Conservation (phyloP, 768 basidiomycete genomes). For the Leccinum longicurvipes region DNA sequence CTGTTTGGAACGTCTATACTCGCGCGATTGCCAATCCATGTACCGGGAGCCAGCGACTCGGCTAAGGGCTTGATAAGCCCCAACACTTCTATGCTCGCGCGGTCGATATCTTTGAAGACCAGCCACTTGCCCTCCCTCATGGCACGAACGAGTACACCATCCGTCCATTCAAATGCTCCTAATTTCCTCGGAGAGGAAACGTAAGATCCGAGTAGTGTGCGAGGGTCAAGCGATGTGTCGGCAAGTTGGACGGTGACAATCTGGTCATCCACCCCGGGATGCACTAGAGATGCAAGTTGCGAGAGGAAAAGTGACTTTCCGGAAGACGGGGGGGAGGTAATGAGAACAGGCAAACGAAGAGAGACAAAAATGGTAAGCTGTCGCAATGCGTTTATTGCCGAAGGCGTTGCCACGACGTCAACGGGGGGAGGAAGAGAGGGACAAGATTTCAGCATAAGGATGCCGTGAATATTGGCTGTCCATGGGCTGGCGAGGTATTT, state of each 20-base stretch:
- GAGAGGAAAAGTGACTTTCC: conserved; percentile 82
- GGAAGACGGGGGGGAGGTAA: conserved; percentile 83
- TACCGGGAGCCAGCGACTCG: conserved; percentile 64
- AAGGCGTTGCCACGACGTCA: conserved; percentile 59
- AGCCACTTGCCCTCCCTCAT: conserved; percentile 92
- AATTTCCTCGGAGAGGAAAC: conserved; percentile 79
- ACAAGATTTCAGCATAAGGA: conserved; percentile 57
- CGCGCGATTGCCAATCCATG: conserved; percentile 74
- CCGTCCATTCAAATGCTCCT: conserved; percentile 94
- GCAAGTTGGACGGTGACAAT: conserved; percentile 87
- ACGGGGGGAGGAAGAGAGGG: conserved; percentile 24
- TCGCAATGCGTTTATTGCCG: conserved; percentile 56
- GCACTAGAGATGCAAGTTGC: conserved; percentile 67
- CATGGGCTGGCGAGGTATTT: conserved; percentile 43
- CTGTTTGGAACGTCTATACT: conserved; percentile 70
- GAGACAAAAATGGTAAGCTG: conserved; percentile 63
- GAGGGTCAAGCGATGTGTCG: conserved; percentile 93
- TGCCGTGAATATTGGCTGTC: conserved; percentile 59
- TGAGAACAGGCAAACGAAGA: conserved; percentile 69
- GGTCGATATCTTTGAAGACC: conserved; percentile 89
- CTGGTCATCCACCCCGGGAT: conserved; percentile 59
- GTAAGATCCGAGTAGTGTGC: conserved; percentile 90
- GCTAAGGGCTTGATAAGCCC: conserved; percentile 82
- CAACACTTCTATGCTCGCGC: conserved; percentile 85
- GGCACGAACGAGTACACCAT: conserved; percentile 87